Evolutionary conservation across 2,329 filamentous ascomycete species (phyloP).

Genomic region (Corynespora cassiicola): DNA sequence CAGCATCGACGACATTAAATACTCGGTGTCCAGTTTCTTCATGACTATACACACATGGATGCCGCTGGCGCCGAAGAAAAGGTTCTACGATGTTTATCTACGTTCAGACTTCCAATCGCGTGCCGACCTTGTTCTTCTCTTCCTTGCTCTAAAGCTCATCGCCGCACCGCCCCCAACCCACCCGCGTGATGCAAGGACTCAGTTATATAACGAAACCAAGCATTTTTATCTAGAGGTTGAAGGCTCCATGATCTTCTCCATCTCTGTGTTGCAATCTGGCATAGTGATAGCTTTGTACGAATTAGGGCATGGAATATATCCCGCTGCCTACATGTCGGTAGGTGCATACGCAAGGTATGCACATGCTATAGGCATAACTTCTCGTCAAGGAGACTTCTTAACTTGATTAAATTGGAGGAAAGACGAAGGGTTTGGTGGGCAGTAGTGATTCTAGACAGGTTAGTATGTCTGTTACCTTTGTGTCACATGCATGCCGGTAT

Average conservation of each 20-base stretch:
- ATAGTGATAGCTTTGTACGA: conserved; percentile 43
- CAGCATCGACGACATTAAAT: conserved; percentile 9
- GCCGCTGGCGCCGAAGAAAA: conserved; percentile 29
- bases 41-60: conserved; percentile 23
- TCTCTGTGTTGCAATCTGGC: conserved; percentile 34
- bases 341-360: conserved; percentile 28
- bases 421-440: conserved; percentile 33
- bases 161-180: conserved; percentile 10
- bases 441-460: conserved; percentile 29
- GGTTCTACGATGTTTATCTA: conserved; percentile 21
- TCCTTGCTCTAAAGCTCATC: conserved; percentile 37
- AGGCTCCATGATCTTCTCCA: conserved; percentile 27
- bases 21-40: conserved; percentile 19
- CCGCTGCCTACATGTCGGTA: conserved; percentile 40
- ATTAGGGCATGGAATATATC: conserved; percentile 44
- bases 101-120: conserved; percentile 20
- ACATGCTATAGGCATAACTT: conserved; percentile 21
- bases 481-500: background rate
- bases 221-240: conserved; percentile 32
- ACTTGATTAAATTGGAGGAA: conserved; percentile 30
- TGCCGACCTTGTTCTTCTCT: conserved; percentile 32
- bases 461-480: background rate
- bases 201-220: conserved; percentile 33
- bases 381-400: conserved; percentile 5
- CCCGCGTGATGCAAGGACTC: conserved; percentile 15